phyloP scores from a whole-genome alignment of 345 rosid species.

The Populus pruinosa region DNA sequence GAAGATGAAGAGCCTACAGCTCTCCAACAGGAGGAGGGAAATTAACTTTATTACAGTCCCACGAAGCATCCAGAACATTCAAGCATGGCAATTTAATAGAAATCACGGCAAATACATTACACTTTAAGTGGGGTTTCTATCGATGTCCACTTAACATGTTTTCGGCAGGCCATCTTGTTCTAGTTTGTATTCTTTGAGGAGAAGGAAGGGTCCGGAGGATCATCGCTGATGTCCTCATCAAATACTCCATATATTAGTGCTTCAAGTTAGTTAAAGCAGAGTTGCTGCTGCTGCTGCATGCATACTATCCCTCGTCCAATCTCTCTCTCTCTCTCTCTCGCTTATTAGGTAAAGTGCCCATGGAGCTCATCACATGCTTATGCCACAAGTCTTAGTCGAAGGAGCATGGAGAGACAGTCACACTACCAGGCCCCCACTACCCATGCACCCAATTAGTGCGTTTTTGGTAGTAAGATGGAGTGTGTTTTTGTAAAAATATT shows the following conservation, averaged over 20 bases:
- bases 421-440: background rate
- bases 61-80: background rate
- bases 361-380: background rate
- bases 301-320: background rate
- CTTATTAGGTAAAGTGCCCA: too few species aligned
- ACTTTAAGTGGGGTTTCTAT: slow-evolving; percentile 49
- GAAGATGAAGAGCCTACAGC: background rate
- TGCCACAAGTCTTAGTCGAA: background rate
- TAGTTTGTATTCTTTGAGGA: slow-evolving; percentile 45
- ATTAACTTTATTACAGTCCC: background rate
- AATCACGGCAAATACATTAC: background rate
- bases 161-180: slow-evolving; percentile 18
- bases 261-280: slow-evolving; percentile 59
- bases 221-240: slow-evolving; percentile 27
- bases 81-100: background rate
- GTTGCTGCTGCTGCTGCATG: background rate
- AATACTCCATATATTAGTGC: slow-evolving; percentile 34
- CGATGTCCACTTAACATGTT: slow-evolving; percentile 64
- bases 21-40: background rate
- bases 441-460: background rate
- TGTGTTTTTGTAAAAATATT: too few species aligned
- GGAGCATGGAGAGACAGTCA: background rate
- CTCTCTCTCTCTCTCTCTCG: too few species aligned
- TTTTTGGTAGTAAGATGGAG: too few species aligned
- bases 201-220: slow-evolving; percentile 61